Evolutionary conservation across 768 basidiomycete species (phyloP), one percentile per base, ranked within the genome.

Genomic region (Boletus coccyginus): DNA sequence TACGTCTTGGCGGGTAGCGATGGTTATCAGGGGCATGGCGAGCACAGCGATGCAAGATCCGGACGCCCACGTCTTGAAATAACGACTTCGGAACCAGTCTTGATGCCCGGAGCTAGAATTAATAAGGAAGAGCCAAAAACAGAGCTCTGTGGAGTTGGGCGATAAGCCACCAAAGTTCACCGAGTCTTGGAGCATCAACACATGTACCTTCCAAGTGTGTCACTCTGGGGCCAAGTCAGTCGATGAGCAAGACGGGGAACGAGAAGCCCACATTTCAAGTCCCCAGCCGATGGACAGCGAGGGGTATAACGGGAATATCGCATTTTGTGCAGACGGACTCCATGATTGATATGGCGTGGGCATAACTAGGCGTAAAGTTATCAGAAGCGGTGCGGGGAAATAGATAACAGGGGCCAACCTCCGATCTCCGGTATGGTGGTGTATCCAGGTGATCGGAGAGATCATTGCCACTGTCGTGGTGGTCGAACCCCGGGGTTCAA

Each of bases 111-210:
- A 77, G 19, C 80, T 76, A 1, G 87, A 75, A 54, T 88, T 88
- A 47, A 92, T 75, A 38, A 94, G 81, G 74, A 90, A 94, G 13
- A 92, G 73, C 91, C 92, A 93, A 68, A 94, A 94, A 63, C 89
- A 93, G 0, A 93, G 77, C 62, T 94, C 91, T 91, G 55, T 9
- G 21, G 33, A 40, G 11, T 12, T n/a, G n/a, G n/a, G n/a, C 19
- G 49, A 48, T 56, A 41, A 54, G 49, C 48, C 32, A 11, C 32
- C n/a, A n/a, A n/a, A n/a, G n/a, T n/a, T n/a, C n/a, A n/a, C n/a
- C n/a, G n/a, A n/a, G n/a, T n/a, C 36, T 38, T 16, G 36, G 36
- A 14, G 36, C 32, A 33, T 33, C 35, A 17, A 6, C 27, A 48
- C 10, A 31, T 27, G 19, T 57, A 88, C 89, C 89, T 84, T 92